Base-by-base conservation (phyloP, 768 basidiomycete species). In the Lactarius hatsudake region DNA sequence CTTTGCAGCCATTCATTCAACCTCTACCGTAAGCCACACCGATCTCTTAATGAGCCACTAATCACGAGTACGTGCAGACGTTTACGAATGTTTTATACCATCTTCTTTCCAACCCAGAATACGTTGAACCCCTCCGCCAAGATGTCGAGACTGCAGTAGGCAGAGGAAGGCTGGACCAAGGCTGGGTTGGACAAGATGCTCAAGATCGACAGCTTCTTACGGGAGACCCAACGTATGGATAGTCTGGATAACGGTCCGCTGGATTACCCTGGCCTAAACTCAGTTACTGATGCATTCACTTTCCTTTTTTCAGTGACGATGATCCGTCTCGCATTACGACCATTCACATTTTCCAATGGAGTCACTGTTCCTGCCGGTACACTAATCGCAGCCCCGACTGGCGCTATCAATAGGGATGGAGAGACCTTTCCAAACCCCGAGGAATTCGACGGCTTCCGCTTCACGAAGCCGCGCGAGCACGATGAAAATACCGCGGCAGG, bases 361-460 rank as follows among this genome's bases (percentile, higher is more conserved):
- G 75, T 77, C 42, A 73, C 70, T 36, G 67, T 79, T 56, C 81
- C 81, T 20, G 71, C 69, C 4, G 83, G 83, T 63, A 77, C 77
- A 23, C 73, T 75, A 32, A 70, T 81, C 20, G 71, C 74, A 13
- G 74, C 77, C 8, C 77, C 77, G 17, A 64, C 74, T 5, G 61
- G 68, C 26, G 68, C 76, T n/a, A 74, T 79, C 73, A 79, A 81
- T 64, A 73, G 73, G 20, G 80, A 84, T 65, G 75, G 75, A 23
- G 74, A 73, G 20, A 72, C 76, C 26, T 87, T 85, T 69, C 65
- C 74, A n/a, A 76, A 82, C 61, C 74, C 85, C 0, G 71, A 75
- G 7, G 63, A 34, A 51, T 83, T 83, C 40, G 75, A 81, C 34
- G 76, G 80, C 1, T 80, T 79, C 63, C 75, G 82, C 18, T 83